A percentile compares a stretch with the other conserved stretches of the same genome.
phyloP scores from a whole-genome alignment of 2,329 filamentous ascomycete genomes.

The Cercospora zeina region DNA sequence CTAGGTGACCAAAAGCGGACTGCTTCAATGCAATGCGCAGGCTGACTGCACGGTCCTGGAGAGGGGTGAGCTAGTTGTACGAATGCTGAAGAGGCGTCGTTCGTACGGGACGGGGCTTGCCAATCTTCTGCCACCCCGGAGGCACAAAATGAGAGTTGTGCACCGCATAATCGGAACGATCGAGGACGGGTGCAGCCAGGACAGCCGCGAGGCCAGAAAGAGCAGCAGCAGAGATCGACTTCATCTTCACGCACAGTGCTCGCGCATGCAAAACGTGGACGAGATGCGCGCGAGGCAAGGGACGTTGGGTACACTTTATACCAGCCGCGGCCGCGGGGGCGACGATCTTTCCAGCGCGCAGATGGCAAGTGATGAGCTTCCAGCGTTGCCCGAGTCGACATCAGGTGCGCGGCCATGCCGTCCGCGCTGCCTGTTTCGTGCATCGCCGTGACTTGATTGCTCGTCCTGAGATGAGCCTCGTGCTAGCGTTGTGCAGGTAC shows the following conservation, averaged over 20 bases:
- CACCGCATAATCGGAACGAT: conserved; percentile 25
- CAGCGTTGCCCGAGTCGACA: conserved; percentile 3
- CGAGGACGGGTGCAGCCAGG: conserved; percentile 22
- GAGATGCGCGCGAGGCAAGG: conserved; percentile 9
- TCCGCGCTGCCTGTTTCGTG: conserved; percentile 10
- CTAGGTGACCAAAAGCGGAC: conserved; percentile 44
- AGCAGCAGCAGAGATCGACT: conserved; percentile 8
- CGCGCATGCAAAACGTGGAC: neutral
- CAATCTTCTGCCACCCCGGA: conserved; percentile 25
- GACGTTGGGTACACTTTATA: conserved; percentile 1
- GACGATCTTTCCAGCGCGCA: neutral
- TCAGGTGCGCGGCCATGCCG: neutral
- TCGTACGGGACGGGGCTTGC: conserved; percentile 25
- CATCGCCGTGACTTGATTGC: conserved; percentile 6
- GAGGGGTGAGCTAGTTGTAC: conserved; percentile 9
- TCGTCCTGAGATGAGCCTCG: conserved; percentile 4
- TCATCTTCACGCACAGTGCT: conserved; percentile 1
- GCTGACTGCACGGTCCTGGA: conserved; percentile 22
- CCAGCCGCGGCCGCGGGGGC: neutral
- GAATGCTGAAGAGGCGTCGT: neutral
- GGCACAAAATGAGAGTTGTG: conserved; percentile 27
- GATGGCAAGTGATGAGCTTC: conserved; percentile 10
- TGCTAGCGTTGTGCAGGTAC: conserved; percentile 17
- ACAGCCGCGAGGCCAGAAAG: conserved; percentile 10
- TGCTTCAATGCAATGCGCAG: conserved; percentile 34